These are phyloP conservation scores for Arxiozyma heterogenica DNA, from an alignment of 1,139 yeast genomes.

Conservation along the genomic window DNA sequence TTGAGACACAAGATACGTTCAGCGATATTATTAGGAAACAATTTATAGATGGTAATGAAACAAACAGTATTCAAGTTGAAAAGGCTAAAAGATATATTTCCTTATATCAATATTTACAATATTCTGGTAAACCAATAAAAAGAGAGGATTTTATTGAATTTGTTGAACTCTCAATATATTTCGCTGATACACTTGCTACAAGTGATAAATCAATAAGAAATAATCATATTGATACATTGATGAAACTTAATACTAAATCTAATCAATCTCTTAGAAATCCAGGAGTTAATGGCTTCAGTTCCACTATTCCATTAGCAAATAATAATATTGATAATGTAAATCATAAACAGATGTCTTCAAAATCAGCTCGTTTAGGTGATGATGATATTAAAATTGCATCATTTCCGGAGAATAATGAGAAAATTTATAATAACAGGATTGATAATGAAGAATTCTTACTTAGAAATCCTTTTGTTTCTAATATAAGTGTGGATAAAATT, in stretches of 20 bases:
- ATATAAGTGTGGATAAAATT: not conserved
- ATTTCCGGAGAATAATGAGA: not conserved
- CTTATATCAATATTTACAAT: slow-evolving; percentile 63
- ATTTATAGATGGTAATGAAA: slow-evolving; percentile 13
- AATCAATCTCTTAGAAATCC: slow-evolving; percentile 1
- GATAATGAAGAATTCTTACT: not conserved
- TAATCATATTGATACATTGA: not conserved
- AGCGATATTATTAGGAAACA: slow-evolving; percentile 18
- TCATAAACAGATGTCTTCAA: not conserved
- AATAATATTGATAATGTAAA: not conserved
- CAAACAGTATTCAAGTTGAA: slow-evolving; percentile 12
- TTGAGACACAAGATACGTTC: slow-evolving; percentile 20
- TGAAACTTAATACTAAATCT: slow-evolving; percentile 1
- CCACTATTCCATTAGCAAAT: not conserved
- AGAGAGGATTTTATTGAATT: slow-evolving; percentile 55
- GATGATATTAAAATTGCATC: not conserved
- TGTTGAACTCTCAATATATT: slow-evolving; percentile 38
- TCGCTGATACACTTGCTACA: slow-evolving; percentile 11
- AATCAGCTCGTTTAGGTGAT: not conserved
- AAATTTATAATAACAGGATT: not conserved
- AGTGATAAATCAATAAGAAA: slow-evolving; percentile 3
- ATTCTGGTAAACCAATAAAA: slow-evolving; percentile 52
- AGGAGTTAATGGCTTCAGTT: not conserved
- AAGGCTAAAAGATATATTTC: slow-evolving; percentile 37
- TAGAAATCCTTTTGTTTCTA: not conserved